phyloP scores from a whole-genome alignment of 305 asterid genomes.

The Fraxinus latifolia region DNA sequence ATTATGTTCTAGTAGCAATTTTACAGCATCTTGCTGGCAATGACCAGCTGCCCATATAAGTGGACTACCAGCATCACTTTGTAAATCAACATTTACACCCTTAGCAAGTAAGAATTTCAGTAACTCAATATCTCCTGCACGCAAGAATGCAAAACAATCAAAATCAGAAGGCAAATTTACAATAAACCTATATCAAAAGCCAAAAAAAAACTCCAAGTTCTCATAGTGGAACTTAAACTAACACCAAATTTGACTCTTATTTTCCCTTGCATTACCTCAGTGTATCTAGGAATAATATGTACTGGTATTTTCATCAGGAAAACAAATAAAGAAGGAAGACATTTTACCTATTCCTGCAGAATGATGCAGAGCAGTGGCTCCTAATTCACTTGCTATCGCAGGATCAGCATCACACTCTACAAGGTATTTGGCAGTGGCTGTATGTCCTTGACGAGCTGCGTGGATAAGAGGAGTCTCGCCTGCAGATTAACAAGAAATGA shows the following conservation, averaged over 20 bases:
- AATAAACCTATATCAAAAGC: background rate
- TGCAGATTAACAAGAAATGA: slow-evolving; percentile 25
- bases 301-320: slow-evolving; percentile 6
- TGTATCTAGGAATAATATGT: background rate
- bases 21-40: slow-evolving; percentile 73
- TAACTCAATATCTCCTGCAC: slow-evolving; percentile 73
- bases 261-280: background rate
- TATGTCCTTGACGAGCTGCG: slow-evolving; percentile 89
- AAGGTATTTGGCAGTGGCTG: slow-evolving; percentile 68
- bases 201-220: background rate
- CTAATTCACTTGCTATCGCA: slow-evolving; percentile 74
- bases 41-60: slow-evolving; percentile 99
- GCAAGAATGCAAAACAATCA: slow-evolving; percentile 24
- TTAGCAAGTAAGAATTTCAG: slow-evolving; percentile 57
- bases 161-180: background rate
- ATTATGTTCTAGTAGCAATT: slow-evolving; percentile 65
- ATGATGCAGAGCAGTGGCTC: slow-evolving; percentile 85
- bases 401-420: slow-evolving; percentile 76
- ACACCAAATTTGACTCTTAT: background rate
- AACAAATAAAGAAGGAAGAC: background rate
- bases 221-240: background rate
- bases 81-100: slow-evolving; percentile 65
- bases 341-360: slow-evolving; percentile 71
- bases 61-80: slow-evolving; percentile 90
- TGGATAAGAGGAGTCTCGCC: slow-evolving; percentile 91